A percentile compares a stretch with the other conserved stretches of the same genome.
Conservation (phyloP, 2,329 filamentous ascomycete genomes). For the Emergomyces pasteurianus region DNA sequence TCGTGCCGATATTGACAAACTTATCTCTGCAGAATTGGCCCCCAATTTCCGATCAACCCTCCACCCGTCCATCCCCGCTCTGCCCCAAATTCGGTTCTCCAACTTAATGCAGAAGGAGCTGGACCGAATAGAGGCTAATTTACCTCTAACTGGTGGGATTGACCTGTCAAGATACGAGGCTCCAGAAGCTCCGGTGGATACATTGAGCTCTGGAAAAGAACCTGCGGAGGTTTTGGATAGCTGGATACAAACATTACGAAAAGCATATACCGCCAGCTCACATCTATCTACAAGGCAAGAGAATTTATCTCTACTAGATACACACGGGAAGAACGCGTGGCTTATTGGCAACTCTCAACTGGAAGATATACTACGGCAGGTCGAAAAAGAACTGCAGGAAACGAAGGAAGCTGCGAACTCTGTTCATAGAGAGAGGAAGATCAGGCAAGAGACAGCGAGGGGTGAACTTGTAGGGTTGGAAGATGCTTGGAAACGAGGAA, state of each 20-base stretch:
- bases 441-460: conserved; percentile 56
- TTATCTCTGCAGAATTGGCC: conserved; percentile 56
- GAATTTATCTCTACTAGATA: conserved; percentile 63
- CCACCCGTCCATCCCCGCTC: conserved; percentile 48
- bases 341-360: conserved; percentile 70
- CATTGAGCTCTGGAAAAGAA: conserved; percentile 20
- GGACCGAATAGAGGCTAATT: conserved; percentile 48
- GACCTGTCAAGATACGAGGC: conserved; percentile 76
- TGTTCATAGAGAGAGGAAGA: conserved; percentile 57
- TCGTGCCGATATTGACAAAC: conserved; percentile 53
- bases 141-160: conserved; percentile 51
- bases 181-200: conserved; percentile 42
- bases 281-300: conserved; percentile 46
- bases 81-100: conserved; percentile 47
- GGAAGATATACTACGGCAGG: conserved; percentile 54
- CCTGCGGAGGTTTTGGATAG: conserved; percentile 25
- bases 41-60: conserved; percentile 36
- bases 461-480: conserved; percentile 65
- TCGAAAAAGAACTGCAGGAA: conserved; percentile 65
- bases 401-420: conserved; percentile 58
- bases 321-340: conserved; percentile 83
- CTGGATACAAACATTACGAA: conserved; percentile 41
- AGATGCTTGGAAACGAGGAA: conserved; percentile 64
- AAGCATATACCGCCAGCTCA: conserved; percentile 46
- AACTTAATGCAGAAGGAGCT: conserved; percentile 58